Evolutionary conservation across 345 rosid species (phyloP).

Genomic region (Hevea brasiliensis): DNA sequence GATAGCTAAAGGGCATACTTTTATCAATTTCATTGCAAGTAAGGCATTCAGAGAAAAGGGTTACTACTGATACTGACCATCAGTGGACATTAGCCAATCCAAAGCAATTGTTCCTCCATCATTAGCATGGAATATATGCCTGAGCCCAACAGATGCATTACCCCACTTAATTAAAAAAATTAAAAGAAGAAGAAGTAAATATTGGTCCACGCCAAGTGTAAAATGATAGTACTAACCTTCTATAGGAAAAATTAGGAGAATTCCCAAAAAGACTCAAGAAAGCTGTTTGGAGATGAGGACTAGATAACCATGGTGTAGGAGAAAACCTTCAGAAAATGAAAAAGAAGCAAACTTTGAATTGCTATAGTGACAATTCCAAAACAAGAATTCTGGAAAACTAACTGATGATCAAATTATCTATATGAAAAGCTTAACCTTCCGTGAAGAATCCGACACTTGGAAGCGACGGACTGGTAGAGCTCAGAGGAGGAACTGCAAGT

Average conservation of each 20-base stretch:
- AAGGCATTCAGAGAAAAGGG: not conserved
- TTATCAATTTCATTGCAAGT: conserved; percentile 4
- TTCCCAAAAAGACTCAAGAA: conserved; percentile 36
- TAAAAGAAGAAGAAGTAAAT: too few relatives aligned
- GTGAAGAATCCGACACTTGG: conserved; percentile 37
- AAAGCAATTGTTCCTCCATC: conserved; percentile 47
- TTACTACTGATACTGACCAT: conserved; percentile 25
- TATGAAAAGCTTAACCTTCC: conserved; percentile 24
- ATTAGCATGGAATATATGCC: conserved; percentile 24
- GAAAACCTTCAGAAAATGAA: conserved; percentile 26
- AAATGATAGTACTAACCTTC: conserved; percentile 14
- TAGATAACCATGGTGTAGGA: conserved; percentile 45
- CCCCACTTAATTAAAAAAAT: not conserved
- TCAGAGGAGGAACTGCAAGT: conserved; percentile 31
- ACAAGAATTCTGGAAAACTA: not conserved
- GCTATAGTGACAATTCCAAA: too few relatives aligned
- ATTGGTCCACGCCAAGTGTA: too few relatives aligned
- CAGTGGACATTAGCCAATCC: conserved; percentile 34
- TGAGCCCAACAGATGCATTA: conserved; percentile 3
- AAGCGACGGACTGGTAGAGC: conserved; percentile 37
- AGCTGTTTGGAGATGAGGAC: conserved; percentile 49
- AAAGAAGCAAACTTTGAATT: not conserved
- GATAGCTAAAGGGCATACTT: not conserved
- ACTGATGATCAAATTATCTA: not conserved
- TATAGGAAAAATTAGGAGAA: conserved; percentile 33